phyloP scores from a whole-genome alignment of 768 basidiomycete species.

The Thelephora ganbajun region DNA sequence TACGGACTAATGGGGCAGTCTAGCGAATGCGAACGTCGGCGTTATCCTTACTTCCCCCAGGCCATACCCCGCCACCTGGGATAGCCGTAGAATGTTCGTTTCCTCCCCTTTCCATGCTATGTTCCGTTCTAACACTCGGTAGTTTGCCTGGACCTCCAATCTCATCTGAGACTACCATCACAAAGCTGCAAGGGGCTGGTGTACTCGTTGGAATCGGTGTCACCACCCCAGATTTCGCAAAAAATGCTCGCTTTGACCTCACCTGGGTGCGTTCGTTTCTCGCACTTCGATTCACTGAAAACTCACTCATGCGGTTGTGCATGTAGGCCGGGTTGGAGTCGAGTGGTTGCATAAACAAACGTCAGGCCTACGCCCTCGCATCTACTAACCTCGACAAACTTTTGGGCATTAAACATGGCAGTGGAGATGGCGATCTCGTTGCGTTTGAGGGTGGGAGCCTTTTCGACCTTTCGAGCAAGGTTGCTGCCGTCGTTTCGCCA shows the following conservation, averaged over 20 bases:
- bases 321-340: slow-evolving; percentile 26
- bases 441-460: slow-evolving; percentile 17
- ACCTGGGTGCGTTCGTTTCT: slow-evolving; percentile 20
- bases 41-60: slow-evolving; percentile 50
- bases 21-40: slow-evolving; percentile 26
- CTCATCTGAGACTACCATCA: slow-evolving; percentile 38
- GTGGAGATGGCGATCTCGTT: slow-evolving; percentile 18
- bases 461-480: slow-evolving; percentile 18
- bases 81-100: slow-evolving; percentile 41
- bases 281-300: not conserved
- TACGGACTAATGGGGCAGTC: not conserved
- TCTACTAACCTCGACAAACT: slow-evolving; percentile 29
- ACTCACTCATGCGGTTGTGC: not conserved
- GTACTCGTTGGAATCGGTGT: slow-evolving; percentile 52
- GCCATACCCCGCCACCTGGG: slow-evolving; percentile 53
- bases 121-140: not conserved
- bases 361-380: slow-evolving; percentile 22
- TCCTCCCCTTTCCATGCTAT: not conserved
- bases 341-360: slow-evolving; percentile 21
- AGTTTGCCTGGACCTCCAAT: slow-evolving; percentile 61
- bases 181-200: slow-evolving; percentile 38
- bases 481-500: slow-evolving; percentile 16
- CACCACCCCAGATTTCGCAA: slow-evolving; percentile 18
- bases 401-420: slow-evolving; percentile 27
- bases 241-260: slow-evolving; percentile 23